Percentiles rank a stretch among this genome's conserved stretches.
Evolutionary conservation across 306 rosid genomes (phyloP).

Genomic region (Cicer cuneatum): DNA sequence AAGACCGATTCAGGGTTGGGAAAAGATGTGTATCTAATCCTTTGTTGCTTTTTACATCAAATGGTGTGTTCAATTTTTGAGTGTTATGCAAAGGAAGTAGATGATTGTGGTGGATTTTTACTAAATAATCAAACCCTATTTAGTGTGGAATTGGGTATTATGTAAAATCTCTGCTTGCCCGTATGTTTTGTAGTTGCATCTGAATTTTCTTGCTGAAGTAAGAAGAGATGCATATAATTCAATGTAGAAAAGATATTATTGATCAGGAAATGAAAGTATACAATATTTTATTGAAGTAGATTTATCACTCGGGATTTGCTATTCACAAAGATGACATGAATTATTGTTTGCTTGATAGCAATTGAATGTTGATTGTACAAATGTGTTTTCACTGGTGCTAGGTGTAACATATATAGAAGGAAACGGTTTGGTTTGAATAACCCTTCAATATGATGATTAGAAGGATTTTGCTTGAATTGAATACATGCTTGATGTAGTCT

Average conservation of each 20-base stretch:
- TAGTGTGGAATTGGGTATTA: not conserved
- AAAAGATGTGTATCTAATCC: conserved; percentile 33
- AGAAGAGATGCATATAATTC: not conserved
- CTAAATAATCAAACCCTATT: not conserved
- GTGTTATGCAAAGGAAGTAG: not conserved
- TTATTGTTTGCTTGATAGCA: conserved; percentile 5
- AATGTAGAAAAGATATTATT: not conserved
- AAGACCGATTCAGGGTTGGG: not conserved
- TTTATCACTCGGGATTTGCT: not conserved
- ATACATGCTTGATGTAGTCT: not conserved
- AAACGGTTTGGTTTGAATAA: not conserved
- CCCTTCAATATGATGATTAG: conserved; percentile 9
- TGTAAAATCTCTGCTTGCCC: not conserved
- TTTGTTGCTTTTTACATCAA: not conserved
- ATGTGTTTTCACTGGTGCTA: not conserved
- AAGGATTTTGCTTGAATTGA: conserved; percentile 32
- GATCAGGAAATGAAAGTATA: not conserved
- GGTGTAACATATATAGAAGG: not conserved
- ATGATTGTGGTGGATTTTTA: not conserved
- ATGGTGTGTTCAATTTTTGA: not conserved
- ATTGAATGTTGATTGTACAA: conserved; percentile 7
- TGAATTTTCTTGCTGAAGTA: not conserved
- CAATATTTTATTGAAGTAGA: not conserved
- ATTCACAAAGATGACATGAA: not conserved
- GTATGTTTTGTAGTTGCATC: not conserved